Evolutionary conservation across 2,329 filamentous ascomycete species (phyloP), one percentile per base, ranked within the genome.

Genomic region (Aspergillus puulaauensis): DNA sequence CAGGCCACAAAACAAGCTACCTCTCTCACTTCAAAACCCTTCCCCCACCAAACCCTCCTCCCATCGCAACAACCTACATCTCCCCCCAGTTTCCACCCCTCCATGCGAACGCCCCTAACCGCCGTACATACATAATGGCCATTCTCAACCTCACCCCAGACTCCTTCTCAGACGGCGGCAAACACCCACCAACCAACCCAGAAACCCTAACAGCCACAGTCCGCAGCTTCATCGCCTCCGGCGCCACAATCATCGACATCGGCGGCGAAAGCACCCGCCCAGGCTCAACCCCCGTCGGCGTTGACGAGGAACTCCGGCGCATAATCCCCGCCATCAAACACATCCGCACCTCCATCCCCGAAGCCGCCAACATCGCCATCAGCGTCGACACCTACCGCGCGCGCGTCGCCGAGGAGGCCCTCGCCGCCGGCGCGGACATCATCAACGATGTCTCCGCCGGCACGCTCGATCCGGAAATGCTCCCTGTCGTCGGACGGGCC

Each of bases 391-490:
- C 95, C 3, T 99, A 96, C 77, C 90, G 91, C 33, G 90, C 93
- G 0, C 78, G 80, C 1, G 93, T 99, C 2, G 95, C 93, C 2
- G 84, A 87, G 66, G 85, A 85, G 19, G 90, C 91, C 17, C 82
- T 95, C 56, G 77, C 80, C 24, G 90, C 88, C 4, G 95, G 95
- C 51, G 93, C 93, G 6, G 88, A 97, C 71, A 90, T 99, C 61
- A 86, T 99, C 77, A 99, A 99, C 76, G 95, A 99, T 73, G 87
- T 99, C 37, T 96, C 91, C 0, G 91, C 89, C 1, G 95, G 95
- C 3, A 71, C 80, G 4, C 80, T 96, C 51, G 95, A 98, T 71
- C 77, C 84, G 0, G 82, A 83, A 0, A 98, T 99, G 92, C 83
- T 99, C 0, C 68, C 86, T 14, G 92, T 90, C 0, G 88, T 93